Evolutionary conservation across 169 alveolate genomes (phyloP).

Genomic region (Plasmodium falciparum): DNA sequence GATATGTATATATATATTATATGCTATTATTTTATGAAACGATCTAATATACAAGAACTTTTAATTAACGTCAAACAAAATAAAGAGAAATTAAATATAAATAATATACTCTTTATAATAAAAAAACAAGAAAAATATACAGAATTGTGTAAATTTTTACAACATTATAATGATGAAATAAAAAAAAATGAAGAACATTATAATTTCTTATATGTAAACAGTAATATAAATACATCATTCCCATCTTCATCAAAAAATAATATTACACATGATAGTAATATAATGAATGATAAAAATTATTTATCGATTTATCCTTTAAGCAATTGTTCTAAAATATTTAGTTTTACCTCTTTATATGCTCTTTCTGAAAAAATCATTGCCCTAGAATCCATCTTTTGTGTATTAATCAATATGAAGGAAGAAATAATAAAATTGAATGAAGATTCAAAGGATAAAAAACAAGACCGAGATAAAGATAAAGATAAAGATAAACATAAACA

Average conservation of each 20-base stretch:
- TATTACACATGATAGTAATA: not conserved
- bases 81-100: constrained; percentile 42
- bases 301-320: not conserved
- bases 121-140: constrained; percentile 65
- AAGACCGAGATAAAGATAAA: not conserved
- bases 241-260: constrained; percentile 18
- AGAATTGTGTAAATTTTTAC: constrained; percentile 34
- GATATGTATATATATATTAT: constrained; percentile 62
- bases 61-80: constrained; percentile 19
- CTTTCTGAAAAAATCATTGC: constrained; percentile 66
- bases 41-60: constrained; percentile 48
- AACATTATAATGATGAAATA: constrained; percentile 38
- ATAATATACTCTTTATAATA: constrained; percentile 47
- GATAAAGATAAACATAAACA: too few species aligned
- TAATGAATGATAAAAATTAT: not conserved
- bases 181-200: constrained; percentile 11
- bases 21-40: constrained; percentile 59
- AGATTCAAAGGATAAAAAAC: not conserved
- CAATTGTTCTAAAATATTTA: constrained; percentile 47
- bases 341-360: constrained; percentile 47
- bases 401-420: constrained; percentile 52
- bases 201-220: constrained; percentile 15
- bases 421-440: constrained; percentile 16
- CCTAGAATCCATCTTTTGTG: constrained; percentile 53
- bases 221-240: not conserved